phyloP scores from a whole-genome alignment of 2,329 filamentous ascomycete species.

The Fusarium nelsonii region DNA sequence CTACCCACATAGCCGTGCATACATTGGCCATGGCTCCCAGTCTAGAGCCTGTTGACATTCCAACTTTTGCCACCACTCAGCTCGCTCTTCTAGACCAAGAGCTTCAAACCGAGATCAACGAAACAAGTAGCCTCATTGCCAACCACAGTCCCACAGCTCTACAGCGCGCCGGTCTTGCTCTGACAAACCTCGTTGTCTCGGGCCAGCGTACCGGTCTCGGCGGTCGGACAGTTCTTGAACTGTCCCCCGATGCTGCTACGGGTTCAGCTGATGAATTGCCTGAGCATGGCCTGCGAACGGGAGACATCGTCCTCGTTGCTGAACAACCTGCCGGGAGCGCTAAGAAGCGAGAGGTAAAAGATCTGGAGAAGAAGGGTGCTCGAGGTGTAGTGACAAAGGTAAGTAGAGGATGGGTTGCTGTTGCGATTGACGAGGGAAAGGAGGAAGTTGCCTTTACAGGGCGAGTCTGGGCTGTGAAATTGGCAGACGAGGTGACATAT shows the following conservation, averaged over 20 bases:
- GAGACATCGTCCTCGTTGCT: conserved; percentile 81
- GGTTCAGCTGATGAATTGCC: conserved; percentile 67
- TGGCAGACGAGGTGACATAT: conserved; percentile 77
- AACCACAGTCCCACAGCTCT: conserved; percentile 76
- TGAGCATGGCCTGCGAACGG: conserved; percentile 80
- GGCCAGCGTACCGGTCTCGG: conserved; percentile 89
- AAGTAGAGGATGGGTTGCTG: conserved; percentile 67
- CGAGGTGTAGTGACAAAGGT: conserved; percentile 78
- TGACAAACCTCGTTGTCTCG: conserved; percentile 79
- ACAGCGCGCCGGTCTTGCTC: conserved; percentile 81
- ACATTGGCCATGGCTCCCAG: conserved; percentile 51
- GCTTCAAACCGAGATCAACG: conserved; percentile 77
- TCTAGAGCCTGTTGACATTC: conserved; percentile 67
- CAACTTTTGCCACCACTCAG: conserved; percentile 77
- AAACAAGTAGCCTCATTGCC: conserved; percentile 75
- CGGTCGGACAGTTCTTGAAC: conserved; percentile 89
- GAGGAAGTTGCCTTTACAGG: conserved; percentile 60
- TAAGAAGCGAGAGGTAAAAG: conserved; percentile 78
- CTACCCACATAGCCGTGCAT: not conserved
- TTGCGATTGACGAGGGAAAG: conserved; percentile 77
- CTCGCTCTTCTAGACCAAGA: conserved; percentile 77
- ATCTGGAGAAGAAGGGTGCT: conserved; percentile 75
- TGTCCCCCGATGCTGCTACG: conserved; percentile 78
- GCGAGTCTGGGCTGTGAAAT: conserved; percentile 73
- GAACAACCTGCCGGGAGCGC: conserved; percentile 80